Evolutionary conservation across 495 filamentous ascomycete genomes (phyloP).

Genomic region (Aspergillus cristatus): DNA sequence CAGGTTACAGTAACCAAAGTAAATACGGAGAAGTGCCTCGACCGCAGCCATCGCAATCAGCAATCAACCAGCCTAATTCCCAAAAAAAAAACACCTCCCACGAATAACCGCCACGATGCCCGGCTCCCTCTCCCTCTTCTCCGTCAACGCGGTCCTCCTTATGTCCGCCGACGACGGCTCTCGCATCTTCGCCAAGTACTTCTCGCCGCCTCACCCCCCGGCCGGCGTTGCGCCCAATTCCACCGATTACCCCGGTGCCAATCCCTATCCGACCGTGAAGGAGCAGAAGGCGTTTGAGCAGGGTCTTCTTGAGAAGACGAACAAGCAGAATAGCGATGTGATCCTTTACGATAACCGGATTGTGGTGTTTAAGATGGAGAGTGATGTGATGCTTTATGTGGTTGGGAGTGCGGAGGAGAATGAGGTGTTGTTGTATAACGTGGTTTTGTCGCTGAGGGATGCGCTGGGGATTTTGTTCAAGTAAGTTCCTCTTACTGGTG

Average conservation of each 20-base stretch:
- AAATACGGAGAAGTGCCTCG: slow-evolving; percentile 13
- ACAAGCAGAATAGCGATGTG: slow-evolving; percentile 88
- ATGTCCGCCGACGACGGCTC: slow-evolving; percentile 80
- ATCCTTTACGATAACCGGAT: slow-evolving; percentile 93
- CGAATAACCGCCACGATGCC: slow-evolving; percentile 24
- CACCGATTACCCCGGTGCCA: slow-evolving; percentile 51
- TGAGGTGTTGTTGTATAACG: slow-evolving; percentile 91
- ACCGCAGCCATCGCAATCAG: too few relatives aligned
- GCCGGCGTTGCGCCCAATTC: slow-evolving; percentile 40
- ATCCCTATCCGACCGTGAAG: slow-evolving; percentile 83
- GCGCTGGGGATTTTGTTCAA: slow-evolving; percentile 87
- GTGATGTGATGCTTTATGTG: slow-evolving; percentile 94
- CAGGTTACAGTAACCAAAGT: slow-evolving; percentile 24
- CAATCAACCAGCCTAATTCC: too few relatives aligned
- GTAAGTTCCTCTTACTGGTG: slow-evolving; percentile 37
- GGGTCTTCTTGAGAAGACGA: slow-evolving; percentile 89
- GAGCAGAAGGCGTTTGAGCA: slow-evolving; percentile 95
- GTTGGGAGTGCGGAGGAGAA: slow-evolving; percentile 90
- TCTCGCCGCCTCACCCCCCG: slow-evolving; percentile 73
- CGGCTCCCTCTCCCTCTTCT: slow-evolving; percentile 68
- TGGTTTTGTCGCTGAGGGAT: slow-evolving; percentile 80
- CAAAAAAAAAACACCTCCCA: too few relatives aligned
- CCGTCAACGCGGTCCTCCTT: slow-evolving; percentile 85
- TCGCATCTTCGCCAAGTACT: slow-evolving; percentile 93
- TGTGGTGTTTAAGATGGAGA: slow-evolving; percentile 95